A percentile compares a stretch with the other conserved stretches of the same genome.
phyloP scores from a whole-genome alignment of 768 basidiomycete species.

The Tulasnella sp. region DNA sequence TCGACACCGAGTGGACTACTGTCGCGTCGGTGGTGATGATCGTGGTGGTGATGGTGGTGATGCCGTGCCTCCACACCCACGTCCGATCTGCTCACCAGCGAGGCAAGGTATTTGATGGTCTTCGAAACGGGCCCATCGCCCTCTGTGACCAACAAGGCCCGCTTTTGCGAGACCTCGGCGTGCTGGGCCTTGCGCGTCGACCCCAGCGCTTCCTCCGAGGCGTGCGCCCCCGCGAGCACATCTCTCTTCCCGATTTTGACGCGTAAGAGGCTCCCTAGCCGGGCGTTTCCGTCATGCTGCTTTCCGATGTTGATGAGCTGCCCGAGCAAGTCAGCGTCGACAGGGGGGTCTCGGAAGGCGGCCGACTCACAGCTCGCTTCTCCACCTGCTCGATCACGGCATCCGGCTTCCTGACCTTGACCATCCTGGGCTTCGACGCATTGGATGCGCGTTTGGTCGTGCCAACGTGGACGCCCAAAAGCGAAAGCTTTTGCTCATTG shows the following conservation, averaged over 20 bases:
- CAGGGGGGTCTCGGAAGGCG: neutral
- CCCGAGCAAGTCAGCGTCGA: neutral
- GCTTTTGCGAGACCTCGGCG: neutral
- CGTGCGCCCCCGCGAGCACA: neutral
- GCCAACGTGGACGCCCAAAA: neutral
- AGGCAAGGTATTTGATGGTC: neutral
- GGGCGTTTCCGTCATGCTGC: neutral
- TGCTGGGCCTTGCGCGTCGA: neutral
- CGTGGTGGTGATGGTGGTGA: neutral
- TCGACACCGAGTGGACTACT: constrained; percentile 23
- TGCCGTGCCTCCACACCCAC: neutral
- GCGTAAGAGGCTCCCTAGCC: neutral
- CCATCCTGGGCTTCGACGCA: neutral
- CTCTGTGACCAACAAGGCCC: neutral
- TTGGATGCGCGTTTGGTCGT: neutral
- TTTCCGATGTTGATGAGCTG: neutral
- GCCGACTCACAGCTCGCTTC: neutral
- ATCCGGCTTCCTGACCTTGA: neutral
- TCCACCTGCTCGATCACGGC: neutral
- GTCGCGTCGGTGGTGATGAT: neutral
- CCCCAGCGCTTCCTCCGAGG: neutral
- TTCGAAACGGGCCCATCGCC: neutral
- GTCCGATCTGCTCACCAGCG: neutral
- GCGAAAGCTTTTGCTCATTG: neutral
- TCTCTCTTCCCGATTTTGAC: neutral